Percentiles rank a stretch among this genome's conserved stretches.
Conservation (phyloP, 805 yeast genomes). For the Cyberlindnera maclurae region DNA sequence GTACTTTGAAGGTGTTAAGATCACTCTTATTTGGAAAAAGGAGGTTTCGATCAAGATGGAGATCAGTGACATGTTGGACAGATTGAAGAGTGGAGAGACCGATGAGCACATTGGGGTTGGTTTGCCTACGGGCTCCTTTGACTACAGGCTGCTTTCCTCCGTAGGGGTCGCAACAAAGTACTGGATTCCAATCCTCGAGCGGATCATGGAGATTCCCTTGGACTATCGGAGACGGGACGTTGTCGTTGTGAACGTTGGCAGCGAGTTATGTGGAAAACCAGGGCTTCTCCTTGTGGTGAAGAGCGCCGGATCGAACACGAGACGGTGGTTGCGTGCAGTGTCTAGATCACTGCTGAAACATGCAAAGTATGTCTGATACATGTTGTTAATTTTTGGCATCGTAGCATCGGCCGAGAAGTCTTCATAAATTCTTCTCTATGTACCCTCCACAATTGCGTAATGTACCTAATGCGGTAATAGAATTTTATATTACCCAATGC, state of each 20-base stretch:
- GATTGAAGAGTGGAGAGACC: neutral
- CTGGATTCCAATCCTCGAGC: neutral
- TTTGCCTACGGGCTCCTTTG: neutral
- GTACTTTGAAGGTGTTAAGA: slow-evolving; percentile 1
- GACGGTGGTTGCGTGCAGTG: neutral
- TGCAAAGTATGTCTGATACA: neutral
- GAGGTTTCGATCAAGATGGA: neutral
- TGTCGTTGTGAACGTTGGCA: neutral
- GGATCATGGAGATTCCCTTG: neutral
- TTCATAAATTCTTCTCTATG: too few species aligned
- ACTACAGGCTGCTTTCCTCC: neutral
- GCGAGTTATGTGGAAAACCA: neutral
- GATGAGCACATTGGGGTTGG: neutral
- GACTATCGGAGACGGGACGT: neutral
- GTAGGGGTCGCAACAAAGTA: neutral
- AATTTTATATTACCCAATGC: too few species aligned
- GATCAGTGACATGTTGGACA: neutral
- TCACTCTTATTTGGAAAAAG: slow-evolving; percentile 1
- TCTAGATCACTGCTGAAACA: neutral
- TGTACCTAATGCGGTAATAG: too few species aligned
- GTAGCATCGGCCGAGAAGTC: too few species aligned
- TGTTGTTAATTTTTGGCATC: too few species aligned
- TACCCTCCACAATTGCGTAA: too few species aligned
- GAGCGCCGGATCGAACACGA: neutral
- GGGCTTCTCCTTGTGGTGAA: neutral